Conservation (phyloP, 495 filamentous ascomycete species). For the Aspergillus funiculosus region DNA sequence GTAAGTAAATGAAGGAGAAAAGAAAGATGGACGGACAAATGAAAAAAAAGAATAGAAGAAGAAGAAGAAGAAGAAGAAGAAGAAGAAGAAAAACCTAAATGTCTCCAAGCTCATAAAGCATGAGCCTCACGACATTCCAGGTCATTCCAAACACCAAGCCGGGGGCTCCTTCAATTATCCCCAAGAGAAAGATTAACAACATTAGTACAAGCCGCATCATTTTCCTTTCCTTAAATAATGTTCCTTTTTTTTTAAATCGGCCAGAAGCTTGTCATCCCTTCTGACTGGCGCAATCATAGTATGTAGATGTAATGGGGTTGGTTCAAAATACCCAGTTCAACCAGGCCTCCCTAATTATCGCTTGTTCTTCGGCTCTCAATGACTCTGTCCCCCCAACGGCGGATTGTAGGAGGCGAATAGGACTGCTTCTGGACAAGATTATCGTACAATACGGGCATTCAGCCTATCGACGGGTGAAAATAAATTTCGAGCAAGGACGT, state of each 20-base stretch:
- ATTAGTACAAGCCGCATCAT: conserved; percentile 22
- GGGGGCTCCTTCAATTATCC: conserved; percentile 14
- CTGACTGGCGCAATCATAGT: conserved; percentile 4
- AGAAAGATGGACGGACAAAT: conserved; percentile 13
- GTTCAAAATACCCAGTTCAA: neutral
- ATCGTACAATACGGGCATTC: conserved; percentile 43
- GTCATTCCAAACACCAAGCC: conserved; percentile 6
- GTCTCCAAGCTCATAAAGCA: conserved; percentile 1
- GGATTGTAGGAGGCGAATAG: conserved; percentile 29
- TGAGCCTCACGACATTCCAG: conserved; percentile 2
- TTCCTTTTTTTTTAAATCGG: conserved; percentile 13
- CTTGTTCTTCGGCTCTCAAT: conserved; percentile 12
- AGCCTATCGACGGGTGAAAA: conserved; percentile 28
- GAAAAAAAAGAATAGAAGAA: conserved; percentile 27
- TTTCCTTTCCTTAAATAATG: conserved; percentile 9
- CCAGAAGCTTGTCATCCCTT: too few species aligned
- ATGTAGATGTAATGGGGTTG: conserved; percentile 3
- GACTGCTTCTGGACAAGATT: conserved; percentile 32
- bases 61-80: conserved; percentile 17
- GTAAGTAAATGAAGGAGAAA: conserved; percentile 15
- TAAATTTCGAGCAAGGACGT: conserved; percentile 37
- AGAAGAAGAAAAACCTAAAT: conserved; percentile 22
- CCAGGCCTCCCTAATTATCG: conserved; percentile 7
- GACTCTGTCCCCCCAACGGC: conserved; percentile 24
- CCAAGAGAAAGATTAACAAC: conserved; percentile 9